These are phyloP conservation scores for Suhomyces anneliseae DNA, from an alignment of 1,139 yeast species.

Conservation along the genomic window DNA sequence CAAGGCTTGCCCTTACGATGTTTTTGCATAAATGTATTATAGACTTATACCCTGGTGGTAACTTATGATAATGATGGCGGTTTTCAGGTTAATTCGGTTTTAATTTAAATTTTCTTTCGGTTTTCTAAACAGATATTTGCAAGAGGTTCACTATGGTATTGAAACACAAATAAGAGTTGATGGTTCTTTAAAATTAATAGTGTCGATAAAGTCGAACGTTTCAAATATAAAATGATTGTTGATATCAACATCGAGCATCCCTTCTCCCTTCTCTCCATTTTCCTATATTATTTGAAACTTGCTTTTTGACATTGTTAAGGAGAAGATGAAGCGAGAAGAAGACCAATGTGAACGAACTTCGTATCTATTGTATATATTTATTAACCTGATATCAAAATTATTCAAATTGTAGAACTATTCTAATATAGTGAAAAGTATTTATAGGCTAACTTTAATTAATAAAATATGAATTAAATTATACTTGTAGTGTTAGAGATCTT, in stretches of 20 bases:
- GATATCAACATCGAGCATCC: conserved; percentile 6
- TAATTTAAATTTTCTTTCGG: conserved; percentile 3
- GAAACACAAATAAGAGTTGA: conserved; percentile 4
- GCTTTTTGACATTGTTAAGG: conserved; percentile 7
- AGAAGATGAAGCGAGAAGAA: conserved; percentile 5
- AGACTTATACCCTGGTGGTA: conserved; percentile 6
- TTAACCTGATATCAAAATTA: neutral
- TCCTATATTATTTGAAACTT: conserved; percentile 7
- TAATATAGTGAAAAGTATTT: too few species aligned
- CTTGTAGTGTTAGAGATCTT: too few species aligned
- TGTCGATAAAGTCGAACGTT: conserved; percentile 9
- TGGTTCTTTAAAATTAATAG: conserved; percentile 11
- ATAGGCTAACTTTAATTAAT: too few species aligned
- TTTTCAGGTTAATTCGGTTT: conserved; percentile 1
- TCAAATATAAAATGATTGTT: conserved; percentile 11
- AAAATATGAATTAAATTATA: too few species aligned
- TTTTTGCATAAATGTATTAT: conserved; percentile 9
- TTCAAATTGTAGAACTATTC: neutral
- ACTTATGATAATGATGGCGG: conserved; percentile 1
- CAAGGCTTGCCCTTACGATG: conserved; percentile 20
- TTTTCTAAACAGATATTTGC: neutral
- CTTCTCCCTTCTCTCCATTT: conserved; percentile 6
- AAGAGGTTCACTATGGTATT: neutral
- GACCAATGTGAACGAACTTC: conserved; percentile 1
- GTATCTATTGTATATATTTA: conserved; percentile 3